Conservation (phyloP, 352 stramenopile species). For the Pythium diclinum region DNA sequence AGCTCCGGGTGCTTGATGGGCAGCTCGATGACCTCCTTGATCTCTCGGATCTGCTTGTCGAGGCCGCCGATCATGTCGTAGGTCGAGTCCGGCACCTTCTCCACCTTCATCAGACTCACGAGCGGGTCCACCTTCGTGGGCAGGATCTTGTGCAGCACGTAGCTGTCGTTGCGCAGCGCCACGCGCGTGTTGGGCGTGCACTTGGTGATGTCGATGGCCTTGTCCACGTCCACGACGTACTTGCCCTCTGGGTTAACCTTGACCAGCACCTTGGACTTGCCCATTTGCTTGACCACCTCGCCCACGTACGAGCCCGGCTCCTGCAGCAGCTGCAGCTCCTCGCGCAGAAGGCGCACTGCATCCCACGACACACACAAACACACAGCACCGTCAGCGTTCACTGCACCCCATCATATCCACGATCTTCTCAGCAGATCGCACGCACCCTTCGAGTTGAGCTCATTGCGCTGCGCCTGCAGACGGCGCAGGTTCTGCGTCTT, state of each 20-base stretch:
- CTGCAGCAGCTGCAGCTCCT: slow-evolving; percentile 98
- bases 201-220: slow-evolving; percentile 94
- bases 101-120: slow-evolving; percentile 95
- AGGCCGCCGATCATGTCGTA: slow-evolving; percentile 96
- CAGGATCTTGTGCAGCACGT: slow-evolving; percentile 99
- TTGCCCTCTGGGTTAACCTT: slow-evolving; percentile 99
- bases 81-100: slow-evolving; percentile 90
- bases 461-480: slow-evolving; percentile 98
- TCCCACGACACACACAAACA: slow-evolving; percentile 6
- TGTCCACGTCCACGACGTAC: slow-evolving; percentile 99
- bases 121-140: slow-evolving; percentile 97
- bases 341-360: slow-evolving; percentile 94
- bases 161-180: slow-evolving; percentile 98
- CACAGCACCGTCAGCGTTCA: background rate
- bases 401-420: background rate
- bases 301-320: slow-evolving; percentile 98
- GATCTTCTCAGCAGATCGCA: background rate
- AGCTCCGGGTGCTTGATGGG: slow-evolving; percentile 98
- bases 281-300: slow-evolving; percentile 99
- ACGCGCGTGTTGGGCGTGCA: slow-evolving; percentile 99
- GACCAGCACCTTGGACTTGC: slow-evolving; percentile 99
- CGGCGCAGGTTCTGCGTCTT: slow-evolving; percentile 96
- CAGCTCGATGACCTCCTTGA: slow-evolving; percentile 97
- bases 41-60: slow-evolving; percentile 99
- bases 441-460: slow-evolving; percentile 98